phyloP scores from a whole-genome alignment of 805 yeast species.

The Saccharomycopsis capsularis region DNA sequence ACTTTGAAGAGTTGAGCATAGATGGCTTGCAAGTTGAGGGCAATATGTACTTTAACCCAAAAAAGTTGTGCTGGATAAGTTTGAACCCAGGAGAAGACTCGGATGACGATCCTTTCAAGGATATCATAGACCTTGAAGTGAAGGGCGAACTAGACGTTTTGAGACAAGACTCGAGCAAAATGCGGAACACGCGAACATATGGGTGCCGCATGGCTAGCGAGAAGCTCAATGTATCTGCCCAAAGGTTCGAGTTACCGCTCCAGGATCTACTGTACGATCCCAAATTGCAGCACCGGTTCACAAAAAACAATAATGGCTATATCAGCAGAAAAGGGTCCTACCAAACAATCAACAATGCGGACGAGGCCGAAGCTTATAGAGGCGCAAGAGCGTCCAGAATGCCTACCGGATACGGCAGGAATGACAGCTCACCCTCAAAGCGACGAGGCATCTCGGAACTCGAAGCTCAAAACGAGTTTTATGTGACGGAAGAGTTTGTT shows the following conservation, averaged over 20 bases:
- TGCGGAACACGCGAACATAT: too few relatives aligned
- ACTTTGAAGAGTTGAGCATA: slow-evolving; percentile 18
- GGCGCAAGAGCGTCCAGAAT: slow-evolving; percentile 9
- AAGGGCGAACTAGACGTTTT: neutral
- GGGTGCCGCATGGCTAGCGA: too few relatives aligned
- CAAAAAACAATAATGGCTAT: neutral
- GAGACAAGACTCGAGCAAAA: neutral
- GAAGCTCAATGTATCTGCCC: neutral
- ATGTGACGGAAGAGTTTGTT: slow-evolving; percentile 25
- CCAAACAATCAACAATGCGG: neutral
- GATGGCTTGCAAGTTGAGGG: slow-evolving; percentile 22
- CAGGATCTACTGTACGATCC: too few relatives aligned
- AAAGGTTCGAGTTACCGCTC: neutral
- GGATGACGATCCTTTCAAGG: slow-evolving; percentile 22
- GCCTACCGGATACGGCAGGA: slow-evolving; percentile 3
- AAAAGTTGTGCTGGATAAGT: slow-evolving; percentile 21
- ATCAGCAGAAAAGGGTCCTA: neutral
- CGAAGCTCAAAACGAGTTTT: slow-evolving; percentile 28
- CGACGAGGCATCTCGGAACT: slow-evolving; percentile 3
- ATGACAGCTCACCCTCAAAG: neutral
- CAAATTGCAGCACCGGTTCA: neutral
- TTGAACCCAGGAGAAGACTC: slow-evolving; percentile 8
- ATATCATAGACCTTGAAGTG: slow-evolving; percentile 18
- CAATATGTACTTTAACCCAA: slow-evolving; percentile 21
- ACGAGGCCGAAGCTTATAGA: neutral